phyloP scores from a whole-genome alignment of 139 green algal genomes.

The Volvox africanus region DNA sequence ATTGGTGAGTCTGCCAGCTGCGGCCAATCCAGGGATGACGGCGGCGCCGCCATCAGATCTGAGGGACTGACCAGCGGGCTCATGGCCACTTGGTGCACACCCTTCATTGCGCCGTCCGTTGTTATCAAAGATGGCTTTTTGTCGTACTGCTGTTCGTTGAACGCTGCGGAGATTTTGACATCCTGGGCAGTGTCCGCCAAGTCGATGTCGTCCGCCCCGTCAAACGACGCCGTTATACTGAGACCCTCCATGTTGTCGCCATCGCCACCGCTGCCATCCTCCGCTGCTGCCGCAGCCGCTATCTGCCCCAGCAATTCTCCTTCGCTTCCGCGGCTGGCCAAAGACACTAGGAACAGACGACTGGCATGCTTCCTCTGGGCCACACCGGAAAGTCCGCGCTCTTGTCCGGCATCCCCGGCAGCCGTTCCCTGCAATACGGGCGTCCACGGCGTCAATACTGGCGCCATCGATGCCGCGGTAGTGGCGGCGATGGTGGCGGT shows the following conservation, averaged over 20 bases:
- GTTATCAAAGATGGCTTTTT: too few species aligned
- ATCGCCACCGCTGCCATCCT: neutral
- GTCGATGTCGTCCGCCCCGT: neutral
- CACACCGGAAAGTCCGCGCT: neutral
- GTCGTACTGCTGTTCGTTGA: too few species aligned
- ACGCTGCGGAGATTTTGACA: too few species aligned
- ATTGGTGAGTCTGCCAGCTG: neutral
- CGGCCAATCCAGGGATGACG: neutral
- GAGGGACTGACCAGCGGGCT: neutral
- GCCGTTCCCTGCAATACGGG: neutral
- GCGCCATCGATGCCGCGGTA: neutral
- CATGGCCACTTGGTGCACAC: neutral
- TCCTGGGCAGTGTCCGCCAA: too few species aligned
- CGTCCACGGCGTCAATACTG: neutral
- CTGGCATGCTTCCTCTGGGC: neutral
- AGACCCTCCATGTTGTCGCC: neutral
- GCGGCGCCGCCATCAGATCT: neutral
- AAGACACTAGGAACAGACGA: slow-evolving; percentile 23
- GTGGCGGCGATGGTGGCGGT: neutral
- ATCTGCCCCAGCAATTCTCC: neutral
- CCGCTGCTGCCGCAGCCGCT: neutral
- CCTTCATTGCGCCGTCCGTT: too few species aligned
- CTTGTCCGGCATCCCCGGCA: neutral
- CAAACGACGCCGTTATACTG: neutral
- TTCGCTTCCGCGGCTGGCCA: neutral